Base-by-base conservation (phyloP, 2,329 filamentous ascomycete genomes). In the Ceratocystis variospora region DNA sequence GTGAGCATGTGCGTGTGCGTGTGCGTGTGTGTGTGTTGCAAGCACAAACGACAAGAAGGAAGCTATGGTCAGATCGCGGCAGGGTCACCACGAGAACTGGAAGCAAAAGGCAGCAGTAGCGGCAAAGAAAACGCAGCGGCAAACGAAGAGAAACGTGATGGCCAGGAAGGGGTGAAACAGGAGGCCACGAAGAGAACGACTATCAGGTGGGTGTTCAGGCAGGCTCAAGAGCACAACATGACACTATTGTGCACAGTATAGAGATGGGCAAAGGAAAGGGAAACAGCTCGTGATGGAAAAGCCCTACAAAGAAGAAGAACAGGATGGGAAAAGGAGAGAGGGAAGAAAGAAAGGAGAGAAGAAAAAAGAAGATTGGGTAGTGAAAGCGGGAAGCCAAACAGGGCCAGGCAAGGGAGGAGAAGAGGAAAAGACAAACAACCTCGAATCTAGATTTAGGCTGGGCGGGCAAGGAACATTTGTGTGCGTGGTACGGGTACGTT, bases 361-460 rank as follows among this genome's bases (percentile, higher is more conserved):
- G 48, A 50, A 15, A 8, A 44, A 62, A 33, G 44, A 46, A 19
- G 61, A 12, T 31, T 31, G 22, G 15, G 25, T 62, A 22, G 41
- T 62, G 41, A 46, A 22, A n/a, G 17, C 17, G 10, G 61, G 22
- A 44, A 45, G 61, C 41, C 25, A 46, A 17, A 15, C 15, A n/a
- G 22, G 31, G 61, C 44, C 33, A 62, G 61, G 41, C 61, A 64
- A 28, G 46, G 25, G n/a, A 64, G 19, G 4, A 64, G 62, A 44
- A 41, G 17, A 55, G 22, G 44, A 55, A 12, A 62, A 41, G 31
- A 25, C 59, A 62, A 22, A 33, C 37, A 4, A 15, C 19, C 15
- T n/a, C 48, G 22, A 33, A 59, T 59, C 53, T 59, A 8, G 28
- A 33, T 33, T 59, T 59, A n/a, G 53, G 53, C 28, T 59, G 53